Base-by-base conservation (phyloP, 208 protist genomes). In the Trypanosoma cruzi region DNA sequence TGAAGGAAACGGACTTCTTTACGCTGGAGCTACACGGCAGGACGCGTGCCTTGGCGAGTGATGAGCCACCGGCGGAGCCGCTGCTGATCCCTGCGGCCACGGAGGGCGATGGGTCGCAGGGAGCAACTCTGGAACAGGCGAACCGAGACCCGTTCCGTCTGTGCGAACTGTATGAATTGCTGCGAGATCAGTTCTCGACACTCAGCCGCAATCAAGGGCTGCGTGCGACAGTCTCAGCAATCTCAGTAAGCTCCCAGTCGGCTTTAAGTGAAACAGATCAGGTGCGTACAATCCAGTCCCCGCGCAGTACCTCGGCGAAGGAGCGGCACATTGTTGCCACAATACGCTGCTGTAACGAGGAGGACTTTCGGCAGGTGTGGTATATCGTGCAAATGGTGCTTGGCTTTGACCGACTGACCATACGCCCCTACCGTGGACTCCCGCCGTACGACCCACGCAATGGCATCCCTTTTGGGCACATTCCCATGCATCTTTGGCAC, bases 361-460 rank as follows among this genome's bases (percentile, higher is more conserved):
- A 84, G 55, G 86, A 92, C 44, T 86, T 83, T 64, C 73, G 79
- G 11, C 80, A 79, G 24, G 84, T 89, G 54, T 76, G 70, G 61
- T 92, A 84, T 57, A 78, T 89, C 0, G 71, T 92, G 64, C 75
- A 89, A 68, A 80, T 73, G 0, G 86, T 92, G 61, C 66, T 92
- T 14, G 86, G 86, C 31, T 92, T 88, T 66, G 86, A 92, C 70
- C 88, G 85, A 71, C 69, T 92, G 16, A 66, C 58, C 44, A 58
- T 70, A 22, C 80, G 86, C 10, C 86, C 86, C 32, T 85, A 84
- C 54, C 73, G 78, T 29, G 86, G 86, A 4, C 77, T 92, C 18
- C 86, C 86, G 1, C 86, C 86, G 32, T 89, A 88, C 69, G 86
- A 92, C 70, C 86, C 86, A 24, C 80, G 86, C 44, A 92, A 92